Conservation (phyloP, 768 basidiomycete genomes). For the Podaxis sp. region DNA sequence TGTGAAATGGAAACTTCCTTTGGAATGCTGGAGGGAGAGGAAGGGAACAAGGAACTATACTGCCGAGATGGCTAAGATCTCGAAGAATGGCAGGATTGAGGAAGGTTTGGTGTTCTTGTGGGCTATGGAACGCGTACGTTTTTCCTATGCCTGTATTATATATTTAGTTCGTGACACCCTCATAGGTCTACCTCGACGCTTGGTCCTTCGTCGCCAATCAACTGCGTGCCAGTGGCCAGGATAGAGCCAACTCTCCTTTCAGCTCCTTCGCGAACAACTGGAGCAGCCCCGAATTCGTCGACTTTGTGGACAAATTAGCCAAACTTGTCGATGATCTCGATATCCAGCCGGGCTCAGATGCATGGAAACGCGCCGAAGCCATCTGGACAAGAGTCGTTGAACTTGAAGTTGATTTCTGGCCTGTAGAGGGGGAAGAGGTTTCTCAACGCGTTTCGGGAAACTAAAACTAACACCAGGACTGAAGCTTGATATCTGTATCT, state of each 20-base stretch:
- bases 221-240: neutral
- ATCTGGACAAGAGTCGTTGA: slow-evolving; percentile 62
- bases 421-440: slow-evolving; percentile 37
- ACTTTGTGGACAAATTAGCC: slow-evolving; percentile 52
- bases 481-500: neutral
- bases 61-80: slow-evolving; percentile 65
- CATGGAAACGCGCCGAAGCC: slow-evolving; percentile 41
- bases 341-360: slow-evolving; percentile 34
- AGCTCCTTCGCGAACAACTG: slow-evolving; percentile 60
- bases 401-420: slow-evolving; percentile 65
- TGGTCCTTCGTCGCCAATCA: slow-evolving; percentile 53
- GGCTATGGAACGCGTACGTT: slow-evolving; percentile 72
- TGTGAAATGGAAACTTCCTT: slow-evolving; percentile 39
- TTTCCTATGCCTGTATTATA: neutral
- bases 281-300: slow-evolving; percentile 53
- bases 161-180: neutral
- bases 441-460: slow-evolving; percentile 1
- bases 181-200: slow-evolving; percentile 66
- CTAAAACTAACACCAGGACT: neutral
- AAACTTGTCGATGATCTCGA: slow-evolving; percentile 45
- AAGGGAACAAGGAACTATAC: slow-evolving; percentile 69
- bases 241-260: slow-evolving; percentile 31
- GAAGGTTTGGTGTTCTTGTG: slow-evolving; percentile 74
- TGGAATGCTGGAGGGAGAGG: slow-evolving; percentile 50
- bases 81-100: slow-evolving; percentile 42